phyloP scores from a whole-genome alignment of 305 asterid species.

The Petunia hybrid region DNA sequence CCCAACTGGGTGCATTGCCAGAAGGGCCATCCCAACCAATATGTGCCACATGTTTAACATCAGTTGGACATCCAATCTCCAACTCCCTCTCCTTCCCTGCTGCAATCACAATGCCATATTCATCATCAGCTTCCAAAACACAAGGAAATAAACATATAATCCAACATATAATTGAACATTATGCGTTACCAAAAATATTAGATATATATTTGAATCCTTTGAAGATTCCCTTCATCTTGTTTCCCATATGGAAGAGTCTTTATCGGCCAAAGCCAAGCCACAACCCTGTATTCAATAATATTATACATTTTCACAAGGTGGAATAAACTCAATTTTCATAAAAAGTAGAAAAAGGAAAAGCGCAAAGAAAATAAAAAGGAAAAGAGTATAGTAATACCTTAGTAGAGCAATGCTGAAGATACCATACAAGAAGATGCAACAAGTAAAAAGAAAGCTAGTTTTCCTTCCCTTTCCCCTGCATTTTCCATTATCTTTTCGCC shows the following conservation, averaged over 20 bases:
- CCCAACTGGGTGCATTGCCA: conserved; percentile 72
- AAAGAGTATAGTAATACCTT: conserved; percentile 37
- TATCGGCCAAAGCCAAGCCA: conserved; percentile 23
- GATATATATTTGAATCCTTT: conserved; percentile 62
- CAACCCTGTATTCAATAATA: conserved; percentile 13
- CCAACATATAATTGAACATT: background rate
- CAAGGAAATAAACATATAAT: background rate
- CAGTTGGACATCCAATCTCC: conserved; percentile 73
- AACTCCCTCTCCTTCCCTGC: conserved; percentile 71
- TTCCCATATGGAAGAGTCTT: conserved; percentile 47
- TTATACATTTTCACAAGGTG: background rate
- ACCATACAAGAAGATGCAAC: conserved; percentile 35
- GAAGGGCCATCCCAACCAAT: conserved; percentile 72
- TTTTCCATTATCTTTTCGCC: conserved; percentile 35
- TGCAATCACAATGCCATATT: conserved; percentile 24
- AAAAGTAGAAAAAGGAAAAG: conserved; percentile 1
- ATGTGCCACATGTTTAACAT: conserved; percentile 78
- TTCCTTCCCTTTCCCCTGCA: conserved; percentile 40
- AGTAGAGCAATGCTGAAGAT: conserved; percentile 34
- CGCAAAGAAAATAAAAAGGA: background rate
- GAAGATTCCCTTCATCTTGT: conserved; percentile 66
- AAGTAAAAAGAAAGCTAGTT: conserved; percentile 37
- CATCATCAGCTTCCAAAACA: background rate
- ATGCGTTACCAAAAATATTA: conserved; percentile 62
- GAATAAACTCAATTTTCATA: background rate